These are phyloP conservation scores for Colletotrichum shisoi DNA, from an alignment of 2,329 filamentous ascomycete genomes.

Conservation along the genomic window DNA sequence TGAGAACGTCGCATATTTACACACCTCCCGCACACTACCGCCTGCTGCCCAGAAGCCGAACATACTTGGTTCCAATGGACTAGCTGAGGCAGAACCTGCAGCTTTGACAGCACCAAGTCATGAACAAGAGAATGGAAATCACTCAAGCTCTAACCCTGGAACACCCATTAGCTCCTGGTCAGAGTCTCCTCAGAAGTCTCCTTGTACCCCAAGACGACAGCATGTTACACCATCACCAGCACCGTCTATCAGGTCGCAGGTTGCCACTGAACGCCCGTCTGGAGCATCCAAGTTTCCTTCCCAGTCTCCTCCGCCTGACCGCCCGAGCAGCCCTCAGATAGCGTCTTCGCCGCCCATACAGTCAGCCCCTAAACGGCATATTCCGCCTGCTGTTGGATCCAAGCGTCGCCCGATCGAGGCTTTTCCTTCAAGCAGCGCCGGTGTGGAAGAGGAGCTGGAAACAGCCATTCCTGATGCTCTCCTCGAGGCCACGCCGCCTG, in stretches of 20 bases:
- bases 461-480: constrained; percentile 47
- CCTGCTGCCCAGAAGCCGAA: constrained; percentile 34
- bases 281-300: constrained; percentile 7
- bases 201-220: background rate
- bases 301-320: constrained; percentile 32
- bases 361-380: constrained; percentile 2
- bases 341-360: constrained; percentile 18
- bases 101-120: background rate
- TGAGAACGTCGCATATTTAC: constrained; percentile 44
- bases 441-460: constrained; percentile 51
- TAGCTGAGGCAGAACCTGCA: background rate
- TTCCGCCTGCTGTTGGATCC: background rate
- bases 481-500: constrained; percentile 32
- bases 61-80: constrained; percentile 1
- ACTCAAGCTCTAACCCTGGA: background rate
- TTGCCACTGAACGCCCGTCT: constrained; percentile 16
- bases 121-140: background rate
- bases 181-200: constrained; percentile 37
- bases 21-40: constrained; percentile 33
- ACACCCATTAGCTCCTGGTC: constrained; percentile 41
- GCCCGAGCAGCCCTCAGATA: constrained; percentile 29
- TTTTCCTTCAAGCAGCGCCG: constrained; percentile 40
- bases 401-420: constrained; percentile 21
- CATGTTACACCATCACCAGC: constrained; percentile 7
- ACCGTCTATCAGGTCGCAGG: constrained; percentile 32